These are phyloP conservation scores for Melastoma candidum DNA, from an alignment of 441 rosid species.

Conservation along the genomic window DNA sequence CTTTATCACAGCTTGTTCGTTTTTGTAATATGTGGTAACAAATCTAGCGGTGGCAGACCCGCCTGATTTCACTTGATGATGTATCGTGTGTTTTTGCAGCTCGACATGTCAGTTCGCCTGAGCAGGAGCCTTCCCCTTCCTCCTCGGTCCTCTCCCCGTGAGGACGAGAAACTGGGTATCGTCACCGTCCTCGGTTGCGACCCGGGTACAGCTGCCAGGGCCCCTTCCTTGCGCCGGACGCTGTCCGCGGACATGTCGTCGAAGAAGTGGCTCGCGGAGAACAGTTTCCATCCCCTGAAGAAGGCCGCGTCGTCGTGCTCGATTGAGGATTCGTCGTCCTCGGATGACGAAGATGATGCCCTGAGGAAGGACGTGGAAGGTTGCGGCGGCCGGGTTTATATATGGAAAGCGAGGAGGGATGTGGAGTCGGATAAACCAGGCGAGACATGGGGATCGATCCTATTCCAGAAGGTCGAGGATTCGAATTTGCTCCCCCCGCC, in stretches of 20 bases:
- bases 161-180: slow-evolving; percentile 7
- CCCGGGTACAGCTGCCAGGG: background rate
- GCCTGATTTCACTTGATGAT: too few species aligned
- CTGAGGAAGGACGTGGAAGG: too few species aligned
- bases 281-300: slow-evolving; percentile 2
- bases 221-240: slow-evolving; percentile 5
- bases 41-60: too few species aligned
- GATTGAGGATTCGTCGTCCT: too few species aligned
- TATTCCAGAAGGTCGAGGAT: slow-evolving; percentile 5
- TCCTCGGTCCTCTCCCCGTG: background rate
- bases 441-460: slow-evolving; percentile 3
- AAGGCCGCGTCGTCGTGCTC: background rate
- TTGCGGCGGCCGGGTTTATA: too few species aligned
- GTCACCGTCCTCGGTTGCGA: slow-evolving; percentile 5
- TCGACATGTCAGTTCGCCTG: slow-evolving; percentile 1
- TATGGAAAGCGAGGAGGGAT: too few species aligned
- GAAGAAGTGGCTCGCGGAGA: slow-evolving; percentile 1
- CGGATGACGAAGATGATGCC: too few species aligned
- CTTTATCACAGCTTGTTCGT: too few species aligned
- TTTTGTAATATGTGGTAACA: too few species aligned
- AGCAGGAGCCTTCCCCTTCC: background rate
- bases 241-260: slow-evolving; percentile 6
- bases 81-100: too few species aligned
- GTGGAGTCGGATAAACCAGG: too few species aligned
- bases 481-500: slow-evolving; percentile 9